These are phyloP conservation scores for Podospora anserina DNA, from an alignment of 495 filamentous ascomycete species.

Conservation along the genomic window DNA sequence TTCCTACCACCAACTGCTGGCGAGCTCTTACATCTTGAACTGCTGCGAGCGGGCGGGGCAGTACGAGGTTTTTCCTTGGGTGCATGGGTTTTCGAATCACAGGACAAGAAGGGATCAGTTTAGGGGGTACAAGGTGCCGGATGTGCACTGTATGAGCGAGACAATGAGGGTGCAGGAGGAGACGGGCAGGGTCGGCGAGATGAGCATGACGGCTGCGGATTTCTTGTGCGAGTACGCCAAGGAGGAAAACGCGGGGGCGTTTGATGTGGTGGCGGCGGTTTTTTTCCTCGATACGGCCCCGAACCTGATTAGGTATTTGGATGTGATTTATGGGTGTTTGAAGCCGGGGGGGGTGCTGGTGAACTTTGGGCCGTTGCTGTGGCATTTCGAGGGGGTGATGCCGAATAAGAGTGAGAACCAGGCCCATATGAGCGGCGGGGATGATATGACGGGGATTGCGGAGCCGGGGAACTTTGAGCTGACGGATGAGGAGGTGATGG, in stretches of 20 bases:
- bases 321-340: slow-evolving; percentile 74
- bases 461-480: slow-evolving; percentile 85
- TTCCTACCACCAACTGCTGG: slow-evolving; percentile 87
- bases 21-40: slow-evolving; percentile 84
- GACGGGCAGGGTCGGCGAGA: slow-evolving; percentile 47
- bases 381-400: slow-evolving; percentile 72
- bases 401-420: slow-evolving; percentile 19
- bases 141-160: slow-evolving; percentile 64
- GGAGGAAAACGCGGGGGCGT: slow-evolving; percentile 54
- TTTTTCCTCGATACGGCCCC: slow-evolving; percentile 98
- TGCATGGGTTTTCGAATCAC: slow-evolving; percentile 78
- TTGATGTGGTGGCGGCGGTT: slow-evolving; percentile 80
- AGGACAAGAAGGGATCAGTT: slow-evolving; percentile 66
- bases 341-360: slow-evolving; percentile 77
- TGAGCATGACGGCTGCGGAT: slow-evolving; percentile 85
- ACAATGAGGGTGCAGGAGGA: slow-evolving; percentile 36
- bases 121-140: slow-evolving; percentile 65
- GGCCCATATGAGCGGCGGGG: slow-evolving; percentile 41
- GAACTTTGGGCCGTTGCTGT: slow-evolving; percentile 86
- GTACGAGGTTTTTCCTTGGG: slow-evolving; percentile 77
- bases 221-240: slow-evolving; percentile 73
- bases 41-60: slow-evolving; percentile 38
- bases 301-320: slow-evolving; percentile 83
- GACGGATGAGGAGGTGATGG: slow-evolving; percentile 79
- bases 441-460: slow-evolving; percentile 54